Evolutionary conservation across 768 basidiomycete genomes (phyloP).

Genomic region (Pulveroboletus sp.): DNA sequence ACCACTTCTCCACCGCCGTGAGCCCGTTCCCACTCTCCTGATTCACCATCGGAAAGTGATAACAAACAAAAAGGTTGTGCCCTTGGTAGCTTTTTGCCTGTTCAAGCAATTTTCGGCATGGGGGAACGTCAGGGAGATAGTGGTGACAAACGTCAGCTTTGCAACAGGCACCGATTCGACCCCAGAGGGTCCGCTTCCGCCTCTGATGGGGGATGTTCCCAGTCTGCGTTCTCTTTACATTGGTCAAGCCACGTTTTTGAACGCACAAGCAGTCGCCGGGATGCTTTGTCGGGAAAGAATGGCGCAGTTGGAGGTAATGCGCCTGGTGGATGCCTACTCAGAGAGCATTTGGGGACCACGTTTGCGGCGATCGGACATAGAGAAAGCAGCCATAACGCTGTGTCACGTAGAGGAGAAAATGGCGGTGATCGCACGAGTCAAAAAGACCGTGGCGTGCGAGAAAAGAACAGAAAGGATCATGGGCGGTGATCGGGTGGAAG

Average conservation of each 20-base stretch:
- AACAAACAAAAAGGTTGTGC: constrained; percentile 20
- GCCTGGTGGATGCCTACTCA: constrained; percentile 52
- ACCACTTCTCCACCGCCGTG: constrained; percentile 63
- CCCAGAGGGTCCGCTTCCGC: constrained; percentile 12
- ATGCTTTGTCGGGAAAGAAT: constrained; percentile 29
- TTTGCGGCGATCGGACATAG: constrained; percentile 47
- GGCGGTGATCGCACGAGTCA: constrained; percentile 33
- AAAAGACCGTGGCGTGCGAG: constrained; percentile 45
- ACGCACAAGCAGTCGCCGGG: constrained; percentile 37
- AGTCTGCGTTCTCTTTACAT: constrained; percentile 43
- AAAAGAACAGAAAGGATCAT: constrained; percentile 51
- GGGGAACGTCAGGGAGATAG: constrained; percentile 43
- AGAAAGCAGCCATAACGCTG: constrained; percentile 28
- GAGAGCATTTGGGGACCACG: constrained; percentile 60
- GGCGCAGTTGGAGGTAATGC: constrained; percentile 32
- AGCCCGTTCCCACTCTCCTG: constrained; percentile 17
- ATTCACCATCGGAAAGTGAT: background rate
- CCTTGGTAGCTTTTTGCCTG: constrained; percentile 20
- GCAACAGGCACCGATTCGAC: constrained; percentile 21
- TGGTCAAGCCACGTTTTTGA: constrained; percentile 49
- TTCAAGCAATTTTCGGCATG: constrained; percentile 34
- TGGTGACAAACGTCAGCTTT: constrained; percentile 48
- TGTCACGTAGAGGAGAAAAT: constrained; percentile 9
- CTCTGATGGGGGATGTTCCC: constrained; percentile 37
- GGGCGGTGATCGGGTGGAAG: constrained; percentile 49